phyloP scores from a whole-genome alignment of 1,284 basidiomycete genomes.

The Microbotryum scabiosae region DNA sequence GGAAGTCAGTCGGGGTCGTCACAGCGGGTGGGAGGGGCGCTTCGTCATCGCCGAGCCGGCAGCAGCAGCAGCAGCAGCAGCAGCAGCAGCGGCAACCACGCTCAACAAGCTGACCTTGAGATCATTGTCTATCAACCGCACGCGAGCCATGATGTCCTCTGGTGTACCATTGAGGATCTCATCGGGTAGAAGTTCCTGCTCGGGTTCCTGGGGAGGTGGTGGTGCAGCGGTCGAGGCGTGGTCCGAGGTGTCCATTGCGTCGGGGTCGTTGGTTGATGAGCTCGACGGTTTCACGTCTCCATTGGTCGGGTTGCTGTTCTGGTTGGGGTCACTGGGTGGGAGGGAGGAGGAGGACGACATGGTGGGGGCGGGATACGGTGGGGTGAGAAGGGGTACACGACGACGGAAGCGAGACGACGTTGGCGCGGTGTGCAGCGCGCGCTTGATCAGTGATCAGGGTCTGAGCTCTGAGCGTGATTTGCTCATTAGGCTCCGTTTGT shows the following conservation, averaged over 20 bases:
- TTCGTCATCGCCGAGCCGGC: neutral
- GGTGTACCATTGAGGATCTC: conserved; percentile 63
- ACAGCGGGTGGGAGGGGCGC: neutral
- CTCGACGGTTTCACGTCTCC: too few species aligned
- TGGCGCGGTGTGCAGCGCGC: too few species aligned
- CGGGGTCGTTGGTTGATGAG: conserved; percentile 2
- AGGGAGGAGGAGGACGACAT: conserved; percentile 10
- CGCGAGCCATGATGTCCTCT: conserved; percentile 77
- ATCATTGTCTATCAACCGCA: conserved; percentile 77
- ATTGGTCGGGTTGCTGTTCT: too few species aligned
- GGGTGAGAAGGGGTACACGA: too few species aligned
- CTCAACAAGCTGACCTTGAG: conserved; percentile 58
- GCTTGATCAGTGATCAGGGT: too few species aligned
- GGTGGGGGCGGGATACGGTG: neutral
- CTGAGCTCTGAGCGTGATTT: too few species aligned
- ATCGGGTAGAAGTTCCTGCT: conserved; percentile 49
- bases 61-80: neutral
- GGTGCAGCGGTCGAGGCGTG: neutral
- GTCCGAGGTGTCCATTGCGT: conserved; percentile 13
- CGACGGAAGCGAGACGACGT: too few species aligned
- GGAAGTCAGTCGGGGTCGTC: neutral
- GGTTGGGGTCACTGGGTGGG: conserved; percentile 6
- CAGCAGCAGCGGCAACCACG: neutral
- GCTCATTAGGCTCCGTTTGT: too few species aligned
- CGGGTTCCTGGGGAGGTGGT: conserved; percentile 1